phyloP scores from a whole-genome alignment of 768 basidiomycete genomes.

The Leccinum subgranulosum region DNA sequence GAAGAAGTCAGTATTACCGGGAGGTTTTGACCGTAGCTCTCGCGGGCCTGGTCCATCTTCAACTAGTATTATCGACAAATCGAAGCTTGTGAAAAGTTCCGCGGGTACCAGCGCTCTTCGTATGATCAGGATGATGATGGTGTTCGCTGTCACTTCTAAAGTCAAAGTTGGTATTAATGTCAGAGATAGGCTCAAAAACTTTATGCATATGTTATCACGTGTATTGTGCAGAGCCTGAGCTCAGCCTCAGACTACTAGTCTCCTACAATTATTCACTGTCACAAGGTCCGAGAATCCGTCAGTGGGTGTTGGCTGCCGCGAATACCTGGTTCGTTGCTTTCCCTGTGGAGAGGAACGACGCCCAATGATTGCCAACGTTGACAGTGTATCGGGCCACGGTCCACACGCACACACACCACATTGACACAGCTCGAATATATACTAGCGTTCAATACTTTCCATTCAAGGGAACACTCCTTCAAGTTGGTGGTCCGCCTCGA shows the following conservation, averaged over 20 bases:
- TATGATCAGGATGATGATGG: neutral
- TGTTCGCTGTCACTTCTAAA: constrained; percentile 1
- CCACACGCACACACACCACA: neutral
- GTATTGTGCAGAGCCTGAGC: neutral
- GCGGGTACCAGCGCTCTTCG: neutral
- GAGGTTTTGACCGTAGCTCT: constrained; percentile 49
- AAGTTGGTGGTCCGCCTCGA: neutral
- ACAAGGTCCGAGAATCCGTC: neutral
- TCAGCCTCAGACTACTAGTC: no score
- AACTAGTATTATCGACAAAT: neutral
- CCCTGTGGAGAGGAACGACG: neutral
- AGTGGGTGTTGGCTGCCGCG: no score
- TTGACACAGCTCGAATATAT: neutral
- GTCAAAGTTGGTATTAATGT: neutral
- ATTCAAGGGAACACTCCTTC: neutral
- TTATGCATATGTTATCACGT: neutral
- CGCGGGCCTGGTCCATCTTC: constrained; percentile 14
- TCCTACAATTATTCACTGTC: neutral
- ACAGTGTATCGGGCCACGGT: neutral
- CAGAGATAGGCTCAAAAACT: no score
- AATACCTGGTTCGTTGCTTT: neutral
- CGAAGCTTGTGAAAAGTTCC: neutral
- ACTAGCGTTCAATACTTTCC: neutral
- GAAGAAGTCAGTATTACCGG: constrained; percentile 40
- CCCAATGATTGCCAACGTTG: neutral